phyloP scores from a whole-genome alignment of 306 rosid species.

The Trifolium subterraneum region DNA sequence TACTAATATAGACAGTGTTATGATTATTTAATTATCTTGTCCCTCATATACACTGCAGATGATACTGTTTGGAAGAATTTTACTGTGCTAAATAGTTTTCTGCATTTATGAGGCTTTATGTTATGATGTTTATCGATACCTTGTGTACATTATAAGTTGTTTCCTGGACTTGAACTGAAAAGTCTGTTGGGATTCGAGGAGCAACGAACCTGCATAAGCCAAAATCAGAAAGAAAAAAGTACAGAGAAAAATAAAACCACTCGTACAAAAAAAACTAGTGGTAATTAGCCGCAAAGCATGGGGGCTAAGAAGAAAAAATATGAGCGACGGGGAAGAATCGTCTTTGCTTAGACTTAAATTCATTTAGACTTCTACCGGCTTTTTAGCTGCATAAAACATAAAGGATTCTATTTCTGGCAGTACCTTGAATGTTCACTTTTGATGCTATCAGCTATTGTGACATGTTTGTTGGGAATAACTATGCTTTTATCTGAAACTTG shows the following conservation, averaged over 20 bases:
- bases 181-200: slow-evolving; percentile 84
- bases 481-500: slow-evolving; percentile 63
- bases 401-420: slow-evolving; percentile 7
- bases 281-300: slow-evolving; percentile 21
- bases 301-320: slow-evolving; percentile 16
- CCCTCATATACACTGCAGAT: slow-evolving; percentile 12
- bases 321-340: neutral
- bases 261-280: slow-evolving; percentile 16
- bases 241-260: neutral
- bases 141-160: slow-evolving; percentile 79
- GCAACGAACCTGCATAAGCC: slow-evolving; percentile 71
- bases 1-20: slow-evolving; percentile 15
- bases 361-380: neutral
- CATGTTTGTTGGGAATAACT: slow-evolving; percentile 63
- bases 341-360: slow-evolving; percentile 28
- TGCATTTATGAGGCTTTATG: slow-evolving; percentile 16
- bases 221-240: slow-evolving; percentile 23
- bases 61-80: slow-evolving; percentile 24
- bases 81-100: slow-evolving; percentile 8
- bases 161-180: slow-evolving; percentile 72
- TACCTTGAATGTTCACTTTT: slow-evolving; percentile 70
- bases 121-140: slow-evolving; percentile 54
- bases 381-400: slow-evolving; percentile 23
- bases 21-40: slow-evolving; percentile 25
- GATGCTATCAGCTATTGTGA: slow-evolving; percentile 57